Evolutionary conservation across 2,329 filamentous ascomycete species (phyloP).

Genomic region (Botrytis pseudocinerea): DNA sequence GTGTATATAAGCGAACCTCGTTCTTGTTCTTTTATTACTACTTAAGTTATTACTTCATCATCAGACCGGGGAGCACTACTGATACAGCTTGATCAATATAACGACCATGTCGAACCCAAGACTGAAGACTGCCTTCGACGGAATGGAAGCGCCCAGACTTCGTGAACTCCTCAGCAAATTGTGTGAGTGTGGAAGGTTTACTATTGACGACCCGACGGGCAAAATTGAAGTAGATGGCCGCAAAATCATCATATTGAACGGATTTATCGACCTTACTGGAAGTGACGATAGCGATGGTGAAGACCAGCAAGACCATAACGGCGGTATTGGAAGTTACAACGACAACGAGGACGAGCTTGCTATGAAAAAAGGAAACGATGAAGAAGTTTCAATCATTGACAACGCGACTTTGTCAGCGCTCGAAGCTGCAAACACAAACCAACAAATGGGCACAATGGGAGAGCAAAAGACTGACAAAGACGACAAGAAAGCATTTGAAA

Average conservation of each 20-base stretch:
- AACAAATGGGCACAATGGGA: not conserved
- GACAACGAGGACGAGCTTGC: not conserved
- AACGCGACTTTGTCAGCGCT: not conserved
- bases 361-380: not conserved
- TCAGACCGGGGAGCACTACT: not conserved
- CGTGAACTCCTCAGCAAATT: not conserved
- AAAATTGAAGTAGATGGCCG: not conserved
- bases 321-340: not conserved
- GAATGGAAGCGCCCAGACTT: not conserved
- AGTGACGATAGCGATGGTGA: not conserved
- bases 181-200: not conserved
- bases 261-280: not conserved
- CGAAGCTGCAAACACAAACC: not conserved
- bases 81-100: not conserved
- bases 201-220: not conserved
- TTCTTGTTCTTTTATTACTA: not conserved
- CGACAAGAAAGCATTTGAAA: not conserved
- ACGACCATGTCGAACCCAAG: not conserved
- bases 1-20: not conserved
- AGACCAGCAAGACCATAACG: not conserved
- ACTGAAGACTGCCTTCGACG: not conserved
- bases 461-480: not conserved
- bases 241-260: not conserved
- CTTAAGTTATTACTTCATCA: not conserved
- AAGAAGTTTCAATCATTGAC: not conserved